Conservation (phyloP, 2,329 filamentous ascomycete genomes). For the Daldinia eschscholtzii region DNA sequence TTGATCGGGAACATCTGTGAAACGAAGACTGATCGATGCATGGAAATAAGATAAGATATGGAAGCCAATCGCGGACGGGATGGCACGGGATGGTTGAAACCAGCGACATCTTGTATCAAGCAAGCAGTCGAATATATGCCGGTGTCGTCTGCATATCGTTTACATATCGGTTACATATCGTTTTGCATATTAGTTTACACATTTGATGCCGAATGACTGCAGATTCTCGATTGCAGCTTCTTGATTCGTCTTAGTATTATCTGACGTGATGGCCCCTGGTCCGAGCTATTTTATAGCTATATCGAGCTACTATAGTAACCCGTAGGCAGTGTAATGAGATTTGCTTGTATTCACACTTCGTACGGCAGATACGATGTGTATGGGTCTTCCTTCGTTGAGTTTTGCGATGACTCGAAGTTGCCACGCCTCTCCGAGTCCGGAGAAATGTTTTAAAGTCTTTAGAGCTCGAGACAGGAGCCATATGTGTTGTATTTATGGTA, state of each 20-base stretch:
- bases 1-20: conserved; percentile 32
- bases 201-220: conserved; percentile 25
- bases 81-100: conserved; percentile 16
- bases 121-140: conserved; percentile 1
- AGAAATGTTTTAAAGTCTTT: conserved; percentile 1
- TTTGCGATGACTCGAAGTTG: neutral
- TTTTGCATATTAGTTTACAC: conserved; percentile 9
- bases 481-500: conserved; percentile 27
- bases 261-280: conserved; percentile 35
- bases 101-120: conserved; percentile 6
- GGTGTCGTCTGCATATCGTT: neutral
- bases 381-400: neutral
- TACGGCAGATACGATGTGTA: neutral
- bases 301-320: neutral
- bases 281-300: conserved; percentile 6
- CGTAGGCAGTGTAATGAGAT: neutral
- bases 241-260: conserved; percentile 25
- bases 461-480: conserved; percentile 7
- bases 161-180: neutral
- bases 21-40: conserved; percentile 24
- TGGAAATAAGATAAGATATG: conserved; percentile 5
- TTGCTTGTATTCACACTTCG: neutral
- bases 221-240: conserved; percentile 17
- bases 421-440: conserved; percentile 31
- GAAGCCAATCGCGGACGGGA: conserved; percentile 17